phyloP scores from a whole-genome alignment of 495 filamentous ascomycete species.

The Trichoderma gamsii region DNA sequence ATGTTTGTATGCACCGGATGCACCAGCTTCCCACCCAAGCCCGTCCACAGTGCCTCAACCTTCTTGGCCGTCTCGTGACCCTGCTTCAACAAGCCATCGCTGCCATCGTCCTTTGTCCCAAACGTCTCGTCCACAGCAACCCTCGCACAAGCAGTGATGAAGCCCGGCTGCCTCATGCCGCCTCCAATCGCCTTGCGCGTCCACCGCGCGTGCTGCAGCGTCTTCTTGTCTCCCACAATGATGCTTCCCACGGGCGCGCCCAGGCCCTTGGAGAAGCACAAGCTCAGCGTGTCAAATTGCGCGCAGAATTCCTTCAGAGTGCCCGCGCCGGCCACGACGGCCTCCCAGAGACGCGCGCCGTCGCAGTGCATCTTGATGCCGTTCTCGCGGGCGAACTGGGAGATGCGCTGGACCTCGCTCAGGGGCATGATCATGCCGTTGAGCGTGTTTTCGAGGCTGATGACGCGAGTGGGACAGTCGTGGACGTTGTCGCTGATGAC shows the following conservation, averaged over 20 bases:
- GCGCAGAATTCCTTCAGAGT: constrained; percentile 60
- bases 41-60: constrained; percentile 58
- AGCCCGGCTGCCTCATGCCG: constrained; percentile 66
- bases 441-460: constrained; percentile 81
- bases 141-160: constrained; percentile 52
- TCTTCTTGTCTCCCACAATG: constrained; percentile 57
- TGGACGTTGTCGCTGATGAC: constrained; percentile 47
- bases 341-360: constrained; percentile 81
- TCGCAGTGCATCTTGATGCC: constrained; percentile 74
- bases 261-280: constrained; percentile 86
- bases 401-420: constrained; percentile 58
- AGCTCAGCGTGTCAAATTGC: constrained; percentile 71
- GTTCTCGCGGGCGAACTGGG: constrained; percentile 60
- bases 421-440: constrained; percentile 73
- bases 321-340: constrained; percentile 53
- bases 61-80: constrained; percentile 61
- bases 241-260: constrained; percentile 85
- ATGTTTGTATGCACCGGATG: constrained; percentile 83
- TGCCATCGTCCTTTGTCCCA: constrained; percentile 49
- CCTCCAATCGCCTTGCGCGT: constrained; percentile 81
- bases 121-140: constrained; percentile 67
- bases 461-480: constrained; percentile 67
- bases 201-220: constrained; percentile 70
- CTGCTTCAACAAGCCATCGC: constrained; percentile 56
- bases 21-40: constrained; percentile 52